phyloP scores from a whole-genome alignment of 176 grass and related monocot species.

The Ampelocalamus luodianensis region DNA sequence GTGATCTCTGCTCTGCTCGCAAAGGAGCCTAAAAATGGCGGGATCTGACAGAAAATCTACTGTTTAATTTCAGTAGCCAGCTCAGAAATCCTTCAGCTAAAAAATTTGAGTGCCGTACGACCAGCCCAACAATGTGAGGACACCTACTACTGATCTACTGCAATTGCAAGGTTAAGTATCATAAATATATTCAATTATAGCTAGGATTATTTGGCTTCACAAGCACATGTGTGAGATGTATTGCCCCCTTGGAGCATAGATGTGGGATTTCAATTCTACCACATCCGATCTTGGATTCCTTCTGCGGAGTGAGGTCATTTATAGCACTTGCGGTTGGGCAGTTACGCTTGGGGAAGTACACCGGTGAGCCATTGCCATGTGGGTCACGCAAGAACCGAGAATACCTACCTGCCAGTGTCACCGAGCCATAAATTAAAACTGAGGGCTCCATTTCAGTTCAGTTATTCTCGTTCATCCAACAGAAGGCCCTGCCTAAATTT shows the following conservation, averaged over 20 bases:
- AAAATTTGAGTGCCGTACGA: background rate
- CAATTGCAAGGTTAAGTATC: background rate
- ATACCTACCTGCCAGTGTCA: background rate
- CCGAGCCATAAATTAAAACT: background rate
- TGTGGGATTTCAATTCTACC: background rate
- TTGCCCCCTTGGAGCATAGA: too few species aligned
- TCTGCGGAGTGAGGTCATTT: background rate
- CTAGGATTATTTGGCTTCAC: background rate
- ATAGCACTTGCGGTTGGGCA: background rate
- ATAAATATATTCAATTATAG: background rate
- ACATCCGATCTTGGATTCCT: conserved; percentile 20
- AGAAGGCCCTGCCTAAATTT: background rate
- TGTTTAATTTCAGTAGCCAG: background rate
- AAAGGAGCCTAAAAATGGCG: background rate
- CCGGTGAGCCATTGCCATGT: background rate
- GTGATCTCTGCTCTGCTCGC: background rate
- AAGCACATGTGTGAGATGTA: background rate
- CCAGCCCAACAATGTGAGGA: background rate
- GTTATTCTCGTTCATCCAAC: background rate
- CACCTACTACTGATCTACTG: too few species aligned
- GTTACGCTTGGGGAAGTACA: background rate
- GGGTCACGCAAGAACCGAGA: background rate
- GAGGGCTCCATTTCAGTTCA: background rate
- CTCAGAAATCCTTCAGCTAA: background rate
- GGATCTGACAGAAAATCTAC: background rate